Evolutionary conservation across 805 yeast genomes (phyloP).

Genomic region (Yarrowia deformans): DNA sequence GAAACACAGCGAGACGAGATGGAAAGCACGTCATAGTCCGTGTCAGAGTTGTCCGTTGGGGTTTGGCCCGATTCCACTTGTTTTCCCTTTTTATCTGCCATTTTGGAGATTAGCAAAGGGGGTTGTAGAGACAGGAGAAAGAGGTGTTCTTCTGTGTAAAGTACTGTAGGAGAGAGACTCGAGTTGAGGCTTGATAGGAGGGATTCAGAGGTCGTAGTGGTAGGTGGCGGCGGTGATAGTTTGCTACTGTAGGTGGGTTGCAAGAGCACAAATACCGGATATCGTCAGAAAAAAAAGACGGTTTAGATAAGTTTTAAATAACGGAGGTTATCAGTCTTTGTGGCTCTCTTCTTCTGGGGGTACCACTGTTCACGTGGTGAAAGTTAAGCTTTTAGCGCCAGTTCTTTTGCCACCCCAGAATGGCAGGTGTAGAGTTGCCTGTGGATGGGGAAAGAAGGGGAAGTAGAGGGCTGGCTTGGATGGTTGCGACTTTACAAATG

Average conservation of each 20-base stretch:
- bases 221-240: too few species aligned
- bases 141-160: not conserved
- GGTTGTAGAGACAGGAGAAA: not conserved
- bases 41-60: conserved; percentile 35
- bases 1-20: conserved; percentile 33
- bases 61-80: conserved; percentile 1
- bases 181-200: conserved; percentile 16
- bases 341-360: conserved; percentile 10
- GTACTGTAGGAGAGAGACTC: not conserved
- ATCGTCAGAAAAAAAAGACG: not conserved
- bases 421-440: conserved; percentile 21
- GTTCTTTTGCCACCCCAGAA: conserved; percentile 37
- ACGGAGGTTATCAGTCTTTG: conserved; percentile 29
- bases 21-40: conserved; percentile 32
- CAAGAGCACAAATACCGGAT: not conserved
- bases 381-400: conserved; percentile 36
- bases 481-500: not conserved
- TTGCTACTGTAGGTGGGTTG: too few species aligned
- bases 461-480: not conserved
- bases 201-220: not conserved
- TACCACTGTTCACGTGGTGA: conserved; percentile 33
- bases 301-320: not conserved
- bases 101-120: not conserved
- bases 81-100: conserved; percentile 24
- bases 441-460: not conserved